These are phyloP conservation scores for Syncephalastrum contaminatum DNA, from an alignment of 371 early-diverging fungal genomes.

Conservation along the genomic window DNA sequence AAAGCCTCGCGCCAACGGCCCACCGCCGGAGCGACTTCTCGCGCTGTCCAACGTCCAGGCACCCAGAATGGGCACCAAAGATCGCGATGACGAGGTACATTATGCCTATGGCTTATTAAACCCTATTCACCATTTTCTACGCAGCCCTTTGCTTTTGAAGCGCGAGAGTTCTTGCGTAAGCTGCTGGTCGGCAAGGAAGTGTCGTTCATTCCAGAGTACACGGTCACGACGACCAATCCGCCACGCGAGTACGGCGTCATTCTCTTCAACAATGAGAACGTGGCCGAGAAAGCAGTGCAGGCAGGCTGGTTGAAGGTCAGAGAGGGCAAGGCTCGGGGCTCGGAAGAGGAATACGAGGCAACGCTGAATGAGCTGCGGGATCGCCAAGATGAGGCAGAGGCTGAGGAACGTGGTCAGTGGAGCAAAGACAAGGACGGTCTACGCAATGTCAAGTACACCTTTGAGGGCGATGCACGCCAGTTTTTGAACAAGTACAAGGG, in stretches of 20 bases:
- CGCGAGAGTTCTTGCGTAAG: constrained; percentile 88
- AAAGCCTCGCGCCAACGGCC: constrained; percentile 71
- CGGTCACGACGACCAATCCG: constrained; percentile 45
- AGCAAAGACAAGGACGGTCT: constrained; percentile 54
- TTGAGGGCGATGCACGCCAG: constrained; percentile 69
- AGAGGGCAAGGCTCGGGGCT: constrained; percentile 46
- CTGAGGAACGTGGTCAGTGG: constrained; percentile 80
- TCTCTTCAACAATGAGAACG: constrained; percentile 65
- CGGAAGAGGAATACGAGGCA: constrained; percentile 50
- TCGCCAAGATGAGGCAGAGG: constrained; percentile 75
- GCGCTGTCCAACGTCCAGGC: constrained; percentile 83
- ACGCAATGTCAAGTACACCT: constrained; percentile 55
- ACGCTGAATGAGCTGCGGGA: constrained; percentile 58
- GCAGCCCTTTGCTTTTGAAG: constrained; percentile 82
- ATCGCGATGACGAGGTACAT: constrained; percentile 77
- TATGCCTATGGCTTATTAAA: background rate
- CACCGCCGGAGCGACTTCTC: constrained; percentile 83
- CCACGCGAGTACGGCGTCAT: constrained; percentile 76
- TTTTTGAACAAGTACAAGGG: constrained; percentile 85
- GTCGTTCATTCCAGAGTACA: constrained; percentile 80
- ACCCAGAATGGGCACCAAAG: constrained; percentile 84
- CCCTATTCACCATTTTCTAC: constrained; percentile 1
- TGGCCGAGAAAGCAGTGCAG: constrained; percentile 71
- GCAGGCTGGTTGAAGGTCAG: constrained; percentile 88
- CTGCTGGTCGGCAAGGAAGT: constrained; percentile 90